Evolutionary conservation across 768 basidiomycete species (phyloP).

Genomic region (Termitomyces titanicus): DNA sequence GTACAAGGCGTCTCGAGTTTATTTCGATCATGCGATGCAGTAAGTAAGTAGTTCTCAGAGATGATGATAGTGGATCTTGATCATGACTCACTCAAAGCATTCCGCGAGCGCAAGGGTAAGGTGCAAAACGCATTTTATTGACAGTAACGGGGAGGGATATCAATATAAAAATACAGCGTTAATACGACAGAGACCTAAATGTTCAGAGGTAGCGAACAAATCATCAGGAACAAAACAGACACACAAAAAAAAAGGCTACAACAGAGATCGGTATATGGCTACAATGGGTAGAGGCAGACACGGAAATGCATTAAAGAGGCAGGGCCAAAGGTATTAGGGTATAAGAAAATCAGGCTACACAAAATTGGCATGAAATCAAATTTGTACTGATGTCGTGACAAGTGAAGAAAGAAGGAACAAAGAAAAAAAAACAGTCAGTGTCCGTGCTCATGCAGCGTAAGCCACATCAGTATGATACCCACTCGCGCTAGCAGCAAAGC

Average conservation of each 20-base stretch:
- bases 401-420: neutral
- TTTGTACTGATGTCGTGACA: neutral
- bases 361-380: neutral
- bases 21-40: no score
- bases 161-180: neutral
- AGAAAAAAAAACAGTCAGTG: neutral
- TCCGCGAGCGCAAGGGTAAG: no score
- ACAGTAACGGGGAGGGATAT: neutral
- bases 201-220: neutral
- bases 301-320: neutral
- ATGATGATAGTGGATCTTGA: neutral
- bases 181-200: neutral
- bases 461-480: neutral
- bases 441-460: neutral
- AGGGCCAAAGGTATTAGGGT: neutral
- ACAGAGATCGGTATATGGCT: slow-evolving; percentile 10
- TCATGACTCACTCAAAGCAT: no score
- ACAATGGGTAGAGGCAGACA: neutral
- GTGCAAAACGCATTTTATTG: neutral
- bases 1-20: no score
- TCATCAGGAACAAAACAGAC: neutral
- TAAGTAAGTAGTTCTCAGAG: neutral
- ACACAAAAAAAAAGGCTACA: slow-evolving; percentile 11
- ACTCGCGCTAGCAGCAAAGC: neutral
- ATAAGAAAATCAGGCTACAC: neutral